phyloP scores from a whole-genome alignment of 176 grass and related monocot species.

The Carex pumila region DNA sequence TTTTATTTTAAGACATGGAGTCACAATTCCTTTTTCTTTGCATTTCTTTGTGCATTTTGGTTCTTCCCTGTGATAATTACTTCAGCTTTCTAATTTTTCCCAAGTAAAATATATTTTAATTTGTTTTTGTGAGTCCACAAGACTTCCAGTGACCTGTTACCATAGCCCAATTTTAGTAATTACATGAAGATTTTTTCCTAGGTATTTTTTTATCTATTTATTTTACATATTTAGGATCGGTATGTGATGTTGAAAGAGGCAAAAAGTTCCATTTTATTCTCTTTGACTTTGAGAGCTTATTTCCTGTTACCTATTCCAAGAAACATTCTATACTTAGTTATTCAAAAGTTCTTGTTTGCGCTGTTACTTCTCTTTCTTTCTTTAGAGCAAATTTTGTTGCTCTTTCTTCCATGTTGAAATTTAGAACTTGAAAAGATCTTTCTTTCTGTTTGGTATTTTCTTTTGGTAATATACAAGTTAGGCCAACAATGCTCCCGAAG shows the following conservation, averaged over 20 bases:
- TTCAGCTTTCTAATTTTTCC: neutral
- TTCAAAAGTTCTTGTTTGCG: neutral
- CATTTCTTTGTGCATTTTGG: neutral
- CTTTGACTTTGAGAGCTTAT: neutral
- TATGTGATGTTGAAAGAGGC: neutral
- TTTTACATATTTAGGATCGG: neutral
- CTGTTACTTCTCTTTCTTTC: neutral
- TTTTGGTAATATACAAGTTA: constrained; percentile 1
- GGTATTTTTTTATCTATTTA: neutral
- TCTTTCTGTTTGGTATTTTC: neutral
- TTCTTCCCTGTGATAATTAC: neutral
- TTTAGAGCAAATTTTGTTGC: neutral
- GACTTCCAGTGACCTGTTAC: neutral
- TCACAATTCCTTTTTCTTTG: neutral
- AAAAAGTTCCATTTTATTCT: neutral
- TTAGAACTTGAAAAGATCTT: neutral
- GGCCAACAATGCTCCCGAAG: neutral
- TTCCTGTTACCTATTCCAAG: neutral
- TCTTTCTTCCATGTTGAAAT: neutral
- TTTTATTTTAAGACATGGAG: neutral
- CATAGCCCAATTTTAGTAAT: constrained; percentile 2
- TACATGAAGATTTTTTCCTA: neutral
- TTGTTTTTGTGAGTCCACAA: neutral
- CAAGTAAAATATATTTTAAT: neutral
- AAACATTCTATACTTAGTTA: neutral